Conservation (phyloP, 163 green algal species). For the Prototheca cutis region DNA sequence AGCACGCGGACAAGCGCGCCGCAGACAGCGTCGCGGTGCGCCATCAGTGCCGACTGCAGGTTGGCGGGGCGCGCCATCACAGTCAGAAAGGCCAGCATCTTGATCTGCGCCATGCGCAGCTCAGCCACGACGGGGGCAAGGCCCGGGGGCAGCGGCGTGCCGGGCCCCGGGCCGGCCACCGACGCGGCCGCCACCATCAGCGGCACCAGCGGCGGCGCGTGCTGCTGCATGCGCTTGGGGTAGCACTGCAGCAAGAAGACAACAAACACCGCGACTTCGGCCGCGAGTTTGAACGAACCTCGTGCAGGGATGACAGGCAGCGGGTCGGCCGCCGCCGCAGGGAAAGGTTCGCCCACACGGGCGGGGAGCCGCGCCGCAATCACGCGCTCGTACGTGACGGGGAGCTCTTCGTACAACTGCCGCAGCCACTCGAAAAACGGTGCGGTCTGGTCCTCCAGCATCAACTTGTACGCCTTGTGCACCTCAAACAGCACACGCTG, state of each 20-base stretch:
- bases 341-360: background rate
- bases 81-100: constrained; percentile 63
- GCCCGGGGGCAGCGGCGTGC: constrained; percentile 11
- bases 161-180: constrained; percentile 26
- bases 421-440: constrained; percentile 30
- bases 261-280: constrained; percentile 21
- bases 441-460: constrained; percentile 36
- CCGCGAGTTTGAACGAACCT: constrained; percentile 14
- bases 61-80: constrained; percentile 34
- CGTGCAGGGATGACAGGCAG: constrained; percentile 6
- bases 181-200: constrained; percentile 51
- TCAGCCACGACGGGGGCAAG: constrained; percentile 39
- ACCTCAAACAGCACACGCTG: constrained; percentile 83
- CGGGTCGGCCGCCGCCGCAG: background rate
- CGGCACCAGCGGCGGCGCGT: constrained; percentile 52
- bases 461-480: constrained; percentile 69
- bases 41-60: constrained; percentile 16
- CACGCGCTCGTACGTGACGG: background rate
- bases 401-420: constrained; percentile 12
- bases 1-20: constrained; percentile 70
- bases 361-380: background rate
- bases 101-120: constrained; percentile 69
- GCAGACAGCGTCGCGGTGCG: constrained; percentile 47
- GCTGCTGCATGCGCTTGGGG: constrained; percentile 30
- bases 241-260: constrained; percentile 42